These are phyloP conservation scores for Ascochyta pisi DNA, from an alignment of 2,329 filamentous ascomycete genomes.

Conservation along the genomic window DNA sequence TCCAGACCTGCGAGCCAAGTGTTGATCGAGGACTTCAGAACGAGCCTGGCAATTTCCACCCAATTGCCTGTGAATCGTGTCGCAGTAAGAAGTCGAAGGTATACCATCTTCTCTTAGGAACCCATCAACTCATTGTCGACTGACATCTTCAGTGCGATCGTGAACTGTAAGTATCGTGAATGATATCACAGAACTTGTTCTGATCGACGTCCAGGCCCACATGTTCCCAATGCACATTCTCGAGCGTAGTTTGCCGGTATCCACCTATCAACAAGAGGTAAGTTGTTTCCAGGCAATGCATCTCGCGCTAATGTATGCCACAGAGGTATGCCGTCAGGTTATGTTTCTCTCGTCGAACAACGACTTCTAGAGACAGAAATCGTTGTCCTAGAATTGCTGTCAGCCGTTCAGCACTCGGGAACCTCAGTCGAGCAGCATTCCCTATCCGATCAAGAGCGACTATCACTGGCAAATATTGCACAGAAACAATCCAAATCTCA, in stretches of 20 bases:
- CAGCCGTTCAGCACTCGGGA: constrained; percentile 17
- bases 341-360: constrained; percentile 31
- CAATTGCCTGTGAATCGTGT: constrained; percentile 35
- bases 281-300: neutral
- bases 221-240: constrained; percentile 28
- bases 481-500: constrained; percentile 27
- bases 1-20: constrained; percentile 3
- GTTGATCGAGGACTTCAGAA: constrained; percentile 7
- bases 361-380: constrained; percentile 32
- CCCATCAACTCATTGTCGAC: neutral
- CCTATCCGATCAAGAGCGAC: constrained; percentile 16
- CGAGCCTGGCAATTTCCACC: constrained; percentile 20
- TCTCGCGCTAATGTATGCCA: neutral
- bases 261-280: constrained; percentile 32
- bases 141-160: constrained; percentile 27
- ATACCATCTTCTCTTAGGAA: neutral
- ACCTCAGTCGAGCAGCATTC: constrained; percentile 14
- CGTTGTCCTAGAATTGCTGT: constrained; percentile 27
- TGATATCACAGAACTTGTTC: neutral
- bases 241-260: constrained; percentile 23
- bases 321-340: constrained; percentile 34
- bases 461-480: constrained; percentile 9
- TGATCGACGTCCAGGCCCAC: constrained; percentile 9
- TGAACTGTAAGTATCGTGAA: constrained; percentile 12
- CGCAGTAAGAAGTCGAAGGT: constrained; percentile 38